phyloP scores from a whole-genome alignment of 2,329 filamentous ascomycete species.

The Fusarium poae region DNA sequence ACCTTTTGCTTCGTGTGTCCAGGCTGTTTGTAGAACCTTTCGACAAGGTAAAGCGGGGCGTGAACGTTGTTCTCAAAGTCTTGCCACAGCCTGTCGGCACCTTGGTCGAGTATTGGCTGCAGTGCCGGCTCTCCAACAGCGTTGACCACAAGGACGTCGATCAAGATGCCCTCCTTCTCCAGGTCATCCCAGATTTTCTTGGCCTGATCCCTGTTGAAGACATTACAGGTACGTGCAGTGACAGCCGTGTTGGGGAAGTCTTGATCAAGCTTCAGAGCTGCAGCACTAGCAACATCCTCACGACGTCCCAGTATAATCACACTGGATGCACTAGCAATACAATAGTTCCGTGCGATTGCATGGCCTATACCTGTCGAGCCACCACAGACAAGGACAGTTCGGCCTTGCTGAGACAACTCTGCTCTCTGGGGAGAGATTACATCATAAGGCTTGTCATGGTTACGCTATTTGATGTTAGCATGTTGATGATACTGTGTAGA shows the following conservation, averaged over 20 bases:
- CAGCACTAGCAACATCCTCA: conserved; percentile 9
- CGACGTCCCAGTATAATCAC: conserved; percentile 56
- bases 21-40: conserved; percentile 41
- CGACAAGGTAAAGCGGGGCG: conserved; percentile 30
- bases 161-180: background rate
- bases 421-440: conserved; percentile 54
- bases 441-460: conserved; percentile 54
- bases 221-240: conserved; percentile 1
- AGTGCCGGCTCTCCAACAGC: conserved; percentile 25
- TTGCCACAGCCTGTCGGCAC: conserved; percentile 40
- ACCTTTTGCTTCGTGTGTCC: conserved; percentile 29
- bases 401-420: conserved; percentile 57
- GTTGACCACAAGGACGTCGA: conserved; percentile 38
- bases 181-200: conserved; percentile 28
- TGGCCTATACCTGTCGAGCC: conserved; percentile 75
- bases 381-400: conserved; percentile 74
- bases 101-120: conserved; percentile 36
- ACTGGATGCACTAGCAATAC: conserved; percentile 54
- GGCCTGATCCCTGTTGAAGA: conserved; percentile 8
- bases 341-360: conserved; percentile 71
- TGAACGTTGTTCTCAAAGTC: conserved; percentile 44
- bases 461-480: conserved; percentile 5
- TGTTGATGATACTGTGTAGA: fast-evolving
- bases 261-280: conserved; percentile 22
- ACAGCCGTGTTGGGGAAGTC: conserved; percentile 22